Evolutionary conservation across 495 filamentous ascomycete species (phyloP).

Genomic region (Letharia columbiana): DNA sequence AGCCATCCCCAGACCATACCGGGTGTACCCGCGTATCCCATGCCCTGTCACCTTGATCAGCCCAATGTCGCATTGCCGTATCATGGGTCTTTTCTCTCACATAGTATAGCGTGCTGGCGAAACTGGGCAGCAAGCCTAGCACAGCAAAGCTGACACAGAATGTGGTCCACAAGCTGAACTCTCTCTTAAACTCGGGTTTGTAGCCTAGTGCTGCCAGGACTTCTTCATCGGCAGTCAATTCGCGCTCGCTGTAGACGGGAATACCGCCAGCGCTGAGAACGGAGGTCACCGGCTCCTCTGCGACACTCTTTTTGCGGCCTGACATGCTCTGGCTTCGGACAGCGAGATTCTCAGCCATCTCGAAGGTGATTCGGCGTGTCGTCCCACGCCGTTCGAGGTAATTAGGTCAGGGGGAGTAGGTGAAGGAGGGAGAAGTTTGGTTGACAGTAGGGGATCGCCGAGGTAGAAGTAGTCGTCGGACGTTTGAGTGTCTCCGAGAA

Average conservation of each 20-base stretch:
- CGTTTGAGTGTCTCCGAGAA: neutral
- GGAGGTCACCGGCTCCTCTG: conserved; percentile 56
- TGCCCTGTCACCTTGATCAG: conserved; percentile 34
- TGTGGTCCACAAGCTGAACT: conserved; percentile 75
- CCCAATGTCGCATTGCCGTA: neutral
- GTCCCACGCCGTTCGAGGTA: neutral
- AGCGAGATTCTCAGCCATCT: neutral
- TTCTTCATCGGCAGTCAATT: conserved; percentile 52
- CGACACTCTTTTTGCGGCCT: conserved; percentile 26
- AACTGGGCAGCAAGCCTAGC: conserved; percentile 62
- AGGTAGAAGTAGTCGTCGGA: conserved; percentile 11
- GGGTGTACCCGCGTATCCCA: conserved; percentile 73
- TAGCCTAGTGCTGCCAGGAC: conserved; percentile 64
- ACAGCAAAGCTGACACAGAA: conserved; percentile 76
- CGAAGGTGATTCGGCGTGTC: neutral
- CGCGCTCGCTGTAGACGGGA: conserved; percentile 43
- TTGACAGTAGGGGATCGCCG: neutral
- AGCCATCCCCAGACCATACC: conserved; percentile 85
- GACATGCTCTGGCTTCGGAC: conserved; percentile 8
- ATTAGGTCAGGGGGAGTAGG: neutral
- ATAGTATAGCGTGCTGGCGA: conserved; percentile 68
- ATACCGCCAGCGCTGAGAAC: conserved; percentile 57
- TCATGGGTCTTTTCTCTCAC: conserved; percentile 30
- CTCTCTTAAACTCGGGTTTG: conserved; percentile 73
- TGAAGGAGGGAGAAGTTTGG: neutral